phyloP scores from a whole-genome alignment of 495 filamentous ascomycete species.

The Neurospora discreta region DNA sequence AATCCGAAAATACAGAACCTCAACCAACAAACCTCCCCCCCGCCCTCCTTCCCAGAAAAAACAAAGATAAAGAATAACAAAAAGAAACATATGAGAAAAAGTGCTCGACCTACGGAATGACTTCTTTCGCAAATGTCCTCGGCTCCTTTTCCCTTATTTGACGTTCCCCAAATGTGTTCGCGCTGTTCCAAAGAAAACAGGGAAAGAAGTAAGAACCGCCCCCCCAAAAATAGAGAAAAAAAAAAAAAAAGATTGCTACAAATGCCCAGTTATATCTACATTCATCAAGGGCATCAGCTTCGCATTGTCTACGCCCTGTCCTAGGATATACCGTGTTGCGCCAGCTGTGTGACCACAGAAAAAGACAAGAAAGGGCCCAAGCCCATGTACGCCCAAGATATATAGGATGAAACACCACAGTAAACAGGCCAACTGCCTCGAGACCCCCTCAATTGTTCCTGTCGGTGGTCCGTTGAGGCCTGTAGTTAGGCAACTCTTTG shows the following conservation, averaged over 20 bases:
- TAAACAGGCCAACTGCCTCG: not conserved
- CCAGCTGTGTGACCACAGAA: not conserved
- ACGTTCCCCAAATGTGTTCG: not conserved
- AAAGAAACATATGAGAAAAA: not conserved
- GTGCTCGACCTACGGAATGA: not conserved
- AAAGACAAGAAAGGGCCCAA: not conserved
- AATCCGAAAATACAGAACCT: not conserved
- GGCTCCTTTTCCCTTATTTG: not conserved
- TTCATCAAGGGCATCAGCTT: not conserved
- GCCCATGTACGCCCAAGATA: not conserved
- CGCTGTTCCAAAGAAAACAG: not conserved
- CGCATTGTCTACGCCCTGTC: not conserved
- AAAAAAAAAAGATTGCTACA: not conserved
- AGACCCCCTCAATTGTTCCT: constrained; percentile 16
- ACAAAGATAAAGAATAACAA: too few relatives aligned
- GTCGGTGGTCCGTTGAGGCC: constrained; percentile 47
- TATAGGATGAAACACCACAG: not conserved
- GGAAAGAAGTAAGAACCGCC: too few relatives aligned
- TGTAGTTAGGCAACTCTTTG: constrained; percentile 65
- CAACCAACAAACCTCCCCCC: not conserved
- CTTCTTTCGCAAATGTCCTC: not conserved
- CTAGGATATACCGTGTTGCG: not conserved
- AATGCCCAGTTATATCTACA: not conserved
- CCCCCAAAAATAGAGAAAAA: too few relatives aligned
- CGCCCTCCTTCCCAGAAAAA: too few relatives aligned